Base-by-base conservation (phyloP, 1,284 basidiomycete genomes). In the Leccinum cinnamomeum region DNA sequence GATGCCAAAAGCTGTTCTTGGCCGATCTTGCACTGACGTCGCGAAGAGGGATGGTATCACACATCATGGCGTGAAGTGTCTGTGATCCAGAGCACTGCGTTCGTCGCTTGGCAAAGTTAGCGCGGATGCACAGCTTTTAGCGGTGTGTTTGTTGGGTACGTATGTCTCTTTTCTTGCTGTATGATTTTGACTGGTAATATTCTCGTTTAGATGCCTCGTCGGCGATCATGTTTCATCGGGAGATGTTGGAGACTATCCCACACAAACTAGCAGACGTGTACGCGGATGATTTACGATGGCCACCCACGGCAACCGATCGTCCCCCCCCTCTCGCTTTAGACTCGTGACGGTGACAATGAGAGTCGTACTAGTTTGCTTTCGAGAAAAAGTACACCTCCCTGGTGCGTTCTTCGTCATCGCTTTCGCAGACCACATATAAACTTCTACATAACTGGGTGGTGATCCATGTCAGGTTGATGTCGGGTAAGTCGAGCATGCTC, bases 151-250 rank as follows among this genome's bases (percentile, higher is more conserved):
- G 5, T 79, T 96, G n/a, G 91, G 92, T 94, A 66, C 64, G 82
- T 46, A 18, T 12, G n/a, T 30, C 12, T 1, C 33, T 30, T 30
- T 7, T 44, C 16, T 59, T 23, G 60, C 59, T 59, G 35, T 61
- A 7, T 20, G 25, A 50, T 25, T 23, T 37, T 25, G 46, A 51
- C 11, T 7, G 5, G 48, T 10, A 58, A 41, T 12, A 5, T 57
- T 30, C 37, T 57, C 3, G 28, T 33, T 59, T 39, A 90, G 90
- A 94, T 76, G 81, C 79, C 60, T 87, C 85, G 28, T 79, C 88
- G 0, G 85, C 91, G 11, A 84, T 95, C 57, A 94, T 92, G 0
- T 79, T 96, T 1, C 86, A 88, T 12, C 83, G 91, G 30, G 94
- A 97, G 72, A 84, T 92, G 79, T 72, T 91, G 5, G 90, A 92